A percentile compares a stretch with the other conserved stretches of the same genome.
Evolutionary conservation across 2,329 filamentous ascomycete species (phyloP).

Genomic region (Diaporthe citrichinensis): DNA sequence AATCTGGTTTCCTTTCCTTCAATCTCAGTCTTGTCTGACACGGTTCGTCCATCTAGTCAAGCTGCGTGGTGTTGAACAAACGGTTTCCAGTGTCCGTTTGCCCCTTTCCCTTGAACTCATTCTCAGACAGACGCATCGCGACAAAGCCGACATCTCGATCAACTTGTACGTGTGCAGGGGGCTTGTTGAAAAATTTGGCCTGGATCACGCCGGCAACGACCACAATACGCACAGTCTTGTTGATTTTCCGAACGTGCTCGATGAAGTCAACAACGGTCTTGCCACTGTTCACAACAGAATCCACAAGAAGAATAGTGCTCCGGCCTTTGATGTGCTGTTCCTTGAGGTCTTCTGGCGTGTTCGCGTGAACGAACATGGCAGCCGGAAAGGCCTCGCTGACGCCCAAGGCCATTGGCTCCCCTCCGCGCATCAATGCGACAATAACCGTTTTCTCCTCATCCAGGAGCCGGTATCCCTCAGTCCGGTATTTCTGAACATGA

Average conservation of each 20-base stretch:
- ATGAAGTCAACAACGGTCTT: conserved; percentile 64
- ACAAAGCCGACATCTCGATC: conserved; percentile 58
- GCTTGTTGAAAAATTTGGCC: conserved; percentile 45
- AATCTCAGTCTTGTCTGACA: background rate
- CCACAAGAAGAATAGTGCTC: conserved; percentile 66
- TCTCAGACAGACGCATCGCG: conserved; percentile 68
- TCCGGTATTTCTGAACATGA: conserved; percentile 65
- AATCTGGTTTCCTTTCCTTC: background rate
- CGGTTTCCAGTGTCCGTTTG: conserved; percentile 71
- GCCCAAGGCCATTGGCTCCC: conserved; percentile 73
- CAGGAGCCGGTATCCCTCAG: conserved; percentile 60
- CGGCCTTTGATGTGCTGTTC: conserved; percentile 55
- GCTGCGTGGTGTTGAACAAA: conserved; percentile 69
- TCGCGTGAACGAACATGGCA: conserved; percentile 66
- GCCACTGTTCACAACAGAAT: conserved; percentile 73
- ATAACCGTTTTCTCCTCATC: conserved; percentile 66
- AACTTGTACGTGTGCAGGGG: conserved; percentile 43
- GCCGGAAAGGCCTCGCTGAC: conserved; percentile 66
- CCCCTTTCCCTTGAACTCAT: conserved; percentile 66
- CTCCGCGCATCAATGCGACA: conserved; percentile 73
- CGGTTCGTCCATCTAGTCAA: conserved; percentile 47
- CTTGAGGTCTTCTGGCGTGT: conserved; percentile 57
- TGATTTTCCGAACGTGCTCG: conserved; percentile 57
- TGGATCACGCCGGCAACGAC: conserved; percentile 71
- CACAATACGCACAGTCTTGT: conserved; percentile 60